Conservation (phyloP, 352 stramenopile genomes). For the Blastocystis hominis region DNA sequence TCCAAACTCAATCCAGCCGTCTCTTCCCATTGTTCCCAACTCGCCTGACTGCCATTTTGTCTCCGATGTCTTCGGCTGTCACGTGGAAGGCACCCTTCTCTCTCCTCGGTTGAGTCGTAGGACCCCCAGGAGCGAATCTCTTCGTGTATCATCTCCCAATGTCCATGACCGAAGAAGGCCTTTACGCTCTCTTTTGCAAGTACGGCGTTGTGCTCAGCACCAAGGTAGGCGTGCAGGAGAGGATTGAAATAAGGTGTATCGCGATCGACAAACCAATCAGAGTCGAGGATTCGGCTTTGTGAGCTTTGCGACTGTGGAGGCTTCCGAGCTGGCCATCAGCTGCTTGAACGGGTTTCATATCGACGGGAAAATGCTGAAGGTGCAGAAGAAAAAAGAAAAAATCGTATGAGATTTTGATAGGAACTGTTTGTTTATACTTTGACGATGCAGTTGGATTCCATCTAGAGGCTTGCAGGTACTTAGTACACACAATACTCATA, state of each 20-base stretch:
- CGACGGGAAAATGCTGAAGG: conserved; percentile 27
- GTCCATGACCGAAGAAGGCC: neutral
- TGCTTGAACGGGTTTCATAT: conserved; percentile 13
- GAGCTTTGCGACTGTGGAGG: conserved; percentile 1
- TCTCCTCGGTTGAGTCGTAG: neutral
- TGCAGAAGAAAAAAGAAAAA: conserved; percentile 47
- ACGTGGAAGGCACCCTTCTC: neutral
- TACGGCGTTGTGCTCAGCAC: conserved; percentile 39
- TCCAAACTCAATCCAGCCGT: neutral
- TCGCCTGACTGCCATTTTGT: neutral
- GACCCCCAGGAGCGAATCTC: conserved; percentile 25
- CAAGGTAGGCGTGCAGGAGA: neutral
- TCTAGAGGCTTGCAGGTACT: neutral
- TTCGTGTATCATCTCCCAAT: conserved; percentile 41
- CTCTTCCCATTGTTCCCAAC: neutral
- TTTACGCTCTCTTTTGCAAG: neutral
- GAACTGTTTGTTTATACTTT: no score
- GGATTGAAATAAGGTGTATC: conserved; percentile 10
- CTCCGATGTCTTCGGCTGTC: conserved; percentile 17
- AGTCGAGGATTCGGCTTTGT: conserved; percentile 55
- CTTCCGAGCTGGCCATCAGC: neutral
- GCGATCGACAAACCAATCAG: neutral
- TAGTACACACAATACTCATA: neutral
- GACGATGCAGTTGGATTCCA: no score
- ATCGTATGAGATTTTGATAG: no score